Evolutionary conservation across 257 asterid genomes (phyloP), one percentile per base, ranked within the genome.

Genomic region (Solanum pimpinellifolium): DNA sequence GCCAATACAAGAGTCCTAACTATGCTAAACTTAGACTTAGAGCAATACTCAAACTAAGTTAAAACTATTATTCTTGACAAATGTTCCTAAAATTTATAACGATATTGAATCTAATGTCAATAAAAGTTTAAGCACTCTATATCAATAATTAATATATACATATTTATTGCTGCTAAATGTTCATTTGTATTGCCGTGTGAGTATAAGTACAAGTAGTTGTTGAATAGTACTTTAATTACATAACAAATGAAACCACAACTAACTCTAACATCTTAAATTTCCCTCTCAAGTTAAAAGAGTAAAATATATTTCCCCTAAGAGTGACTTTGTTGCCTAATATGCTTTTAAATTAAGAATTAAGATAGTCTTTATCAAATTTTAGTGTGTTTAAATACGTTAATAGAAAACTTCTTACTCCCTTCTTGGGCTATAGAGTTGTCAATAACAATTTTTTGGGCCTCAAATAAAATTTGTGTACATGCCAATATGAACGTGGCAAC

Each of bases 331-430:
- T 56, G n/a, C 0, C 65, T 56, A 56, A 56, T 56, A 56, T 56
- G 0, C 65, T 56, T 11, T 56, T 56, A 56, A 18, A 56, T 0
- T 18, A 10, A 56, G 1, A 20, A 65, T 1, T n/a, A 65, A n/a
- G 31, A 6, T 68, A 1, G 10, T 18, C 12, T 46, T 46, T 46
- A 13, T 1, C 20, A 47, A 1, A 47, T 47, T 14, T 47, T 47
- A 1, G 2, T 14, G 3, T 8, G 0, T 47, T 0, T 8, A 14
- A 1, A 13, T 47, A 47, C 59, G 1, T 47, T 1, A 47, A 14
- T 47, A 47, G 14, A n/a, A 39, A 74, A 74, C 82, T 23, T 39
- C 82, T 7, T 75, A 18, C 59, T 75, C 20, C 59, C 11, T 14
- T 75, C 52, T 42, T 75, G 18, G 83, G 23, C 56, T 3, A 6